These are phyloP conservation scores for Vigna radiata DNA, from an alignment of 306 rosid genomes.

Conservation along the genomic window DNA sequence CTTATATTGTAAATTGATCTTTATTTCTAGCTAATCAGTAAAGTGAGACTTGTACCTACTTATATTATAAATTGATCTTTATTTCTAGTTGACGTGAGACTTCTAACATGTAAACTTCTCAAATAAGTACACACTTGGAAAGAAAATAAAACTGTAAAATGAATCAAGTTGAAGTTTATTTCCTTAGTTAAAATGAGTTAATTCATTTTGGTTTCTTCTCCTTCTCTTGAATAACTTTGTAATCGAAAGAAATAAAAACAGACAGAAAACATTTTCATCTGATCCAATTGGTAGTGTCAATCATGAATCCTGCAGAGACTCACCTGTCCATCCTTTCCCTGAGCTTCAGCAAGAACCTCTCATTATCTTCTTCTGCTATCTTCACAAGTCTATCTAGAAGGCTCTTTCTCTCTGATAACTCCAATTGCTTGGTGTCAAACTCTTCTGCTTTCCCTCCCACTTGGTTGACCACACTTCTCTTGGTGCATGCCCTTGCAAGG, in stretches of 20 bases:
- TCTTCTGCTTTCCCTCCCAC: constrained; percentile 61
- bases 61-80: too few relatives aligned
- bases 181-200: too few relatives aligned
- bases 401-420: constrained; percentile 58
- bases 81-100: too few relatives aligned
- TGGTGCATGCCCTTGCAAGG: constrained; percentile 36
- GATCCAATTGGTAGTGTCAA: background rate
- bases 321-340: constrained; percentile 57
- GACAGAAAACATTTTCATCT: background rate
- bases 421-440: constrained; percentile 59
- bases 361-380: constrained; percentile 75
- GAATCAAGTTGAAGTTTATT: too few relatives aligned
- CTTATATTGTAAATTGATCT: too few relatives aligned
- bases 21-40: too few relatives aligned
- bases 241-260: background rate
- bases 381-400: constrained; percentile 73
- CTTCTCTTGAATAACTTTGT: too few relatives aligned
- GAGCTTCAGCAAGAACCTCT: constrained; percentile 38
- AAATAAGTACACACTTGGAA: too few relatives aligned
- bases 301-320: background rate
- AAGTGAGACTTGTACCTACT: rapidly evolving
- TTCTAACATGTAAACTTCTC: too few relatives aligned
- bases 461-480: constrained; percentile 53
- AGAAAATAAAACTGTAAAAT: background rate
- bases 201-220: too few relatives aligned